Evolutionary conservation across 2,329 filamentous ascomycete genomes (phyloP).

Genomic region (Verticillium tricorpus): DNA sequence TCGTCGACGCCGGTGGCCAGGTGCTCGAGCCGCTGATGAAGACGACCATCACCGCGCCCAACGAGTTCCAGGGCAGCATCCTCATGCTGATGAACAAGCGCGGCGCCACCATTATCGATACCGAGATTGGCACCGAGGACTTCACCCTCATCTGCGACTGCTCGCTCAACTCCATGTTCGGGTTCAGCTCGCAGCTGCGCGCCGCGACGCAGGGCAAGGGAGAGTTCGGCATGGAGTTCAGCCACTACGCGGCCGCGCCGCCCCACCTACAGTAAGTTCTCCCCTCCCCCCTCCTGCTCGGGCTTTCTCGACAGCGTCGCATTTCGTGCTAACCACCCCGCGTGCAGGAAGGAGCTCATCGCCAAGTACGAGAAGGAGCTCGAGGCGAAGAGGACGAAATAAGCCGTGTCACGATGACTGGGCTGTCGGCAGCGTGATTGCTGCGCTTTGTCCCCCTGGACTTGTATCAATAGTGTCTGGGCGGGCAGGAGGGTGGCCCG

Average conservation of each 20-base stretch:
- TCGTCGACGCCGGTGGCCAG: conserved; percentile 72
- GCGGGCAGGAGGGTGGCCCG: background rate
- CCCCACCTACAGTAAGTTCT: conserved; percentile 77
- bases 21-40: conserved; percentile 98
- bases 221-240: conserved; percentile 98
- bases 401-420: conserved; percentile 12
- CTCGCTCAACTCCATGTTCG: conserved; percentile 95
- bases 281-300: background rate
- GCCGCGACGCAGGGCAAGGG: conserved; percentile 97
- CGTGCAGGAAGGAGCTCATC: conserved; percentile 50
- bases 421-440: background rate
- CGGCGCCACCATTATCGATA: conserved; percentile 90
- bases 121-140: conserved; percentile 88
- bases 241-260: conserved; percentile 85
- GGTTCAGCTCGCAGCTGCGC: conserved; percentile 85
- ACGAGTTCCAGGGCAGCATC: conserved; percentile 96
- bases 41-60: conserved; percentile 90
- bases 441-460: background rate
- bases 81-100: conserved; percentile 96
- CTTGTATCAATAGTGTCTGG: background rate
- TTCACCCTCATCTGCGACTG: conserved; percentile 91
- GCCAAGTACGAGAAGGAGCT: conserved; percentile 57
- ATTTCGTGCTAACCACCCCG: conserved; percentile 17
- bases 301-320: too few relatives aligned
- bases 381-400: conserved; percentile 52